Conservation (phyloP, 1,284 basidiomycete species). For the Cryptococcus depauperatus region DNA sequence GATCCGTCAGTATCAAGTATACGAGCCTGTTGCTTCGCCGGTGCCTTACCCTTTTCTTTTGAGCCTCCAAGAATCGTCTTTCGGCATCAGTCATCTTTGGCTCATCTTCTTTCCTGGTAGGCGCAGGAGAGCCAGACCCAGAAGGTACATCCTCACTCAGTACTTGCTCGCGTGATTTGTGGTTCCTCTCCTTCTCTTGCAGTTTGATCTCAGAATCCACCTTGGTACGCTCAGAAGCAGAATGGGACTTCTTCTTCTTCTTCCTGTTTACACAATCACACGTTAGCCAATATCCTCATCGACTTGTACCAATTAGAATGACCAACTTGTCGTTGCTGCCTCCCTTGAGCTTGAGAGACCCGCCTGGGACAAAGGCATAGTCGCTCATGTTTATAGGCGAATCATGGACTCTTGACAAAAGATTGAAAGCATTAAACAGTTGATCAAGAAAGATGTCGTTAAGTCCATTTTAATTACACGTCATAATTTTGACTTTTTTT, state of each 20-base stretch:
- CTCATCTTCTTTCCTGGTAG: constrained; percentile 4
- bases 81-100: constrained; percentile 77
- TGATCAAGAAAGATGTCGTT: too few relatives aligned
- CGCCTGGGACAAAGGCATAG: constrained; percentile 77
- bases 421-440: too few relatives aligned
- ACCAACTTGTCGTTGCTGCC: constrained; percentile 73
- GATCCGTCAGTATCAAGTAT: neutral
- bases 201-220: constrained; percentile 33
- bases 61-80: constrained; percentile 75
- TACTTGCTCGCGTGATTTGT: constrained; percentile 3
- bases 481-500: constrained; percentile 1
- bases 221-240: constrained; percentile 28
- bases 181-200: constrained; percentile 46
- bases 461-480: constrained; percentile 4
- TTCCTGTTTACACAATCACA: constrained; percentile 55
- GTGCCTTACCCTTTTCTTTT: constrained; percentile 64
- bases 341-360: constrained; percentile 82
- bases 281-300: neutral
- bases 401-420: neutral
- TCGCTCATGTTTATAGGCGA: constrained; percentile 50
- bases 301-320: neutral
- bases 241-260: constrained; percentile 75
- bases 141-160: constrained; percentile 4
- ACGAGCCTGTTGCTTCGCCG: neutral
- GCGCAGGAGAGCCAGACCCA: neutral